Conservation (phyloP, 192 early-diverging fungal genomes). For the Gonapodya prolifera region DNA sequence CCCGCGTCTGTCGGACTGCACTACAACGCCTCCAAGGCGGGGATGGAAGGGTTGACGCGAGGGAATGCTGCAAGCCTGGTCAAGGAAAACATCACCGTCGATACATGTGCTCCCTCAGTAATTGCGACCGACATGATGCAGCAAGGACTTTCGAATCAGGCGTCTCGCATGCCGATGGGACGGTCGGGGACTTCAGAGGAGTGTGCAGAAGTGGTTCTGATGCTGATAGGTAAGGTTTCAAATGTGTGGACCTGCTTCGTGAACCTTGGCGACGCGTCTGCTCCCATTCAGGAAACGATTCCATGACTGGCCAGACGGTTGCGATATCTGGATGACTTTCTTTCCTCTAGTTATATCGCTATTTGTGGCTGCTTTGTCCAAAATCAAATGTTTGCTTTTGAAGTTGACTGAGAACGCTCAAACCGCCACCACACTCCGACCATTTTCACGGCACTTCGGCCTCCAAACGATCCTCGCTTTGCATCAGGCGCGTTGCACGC, state of each 20-base stretch:
- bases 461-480: not conserved
- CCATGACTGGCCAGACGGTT: too few species aligned
- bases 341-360: too few species aligned
- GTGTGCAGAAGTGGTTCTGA: not conserved
- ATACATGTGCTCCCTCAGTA: not conserved
- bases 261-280: too few species aligned
- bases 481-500: not conserved
- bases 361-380: too few species aligned
- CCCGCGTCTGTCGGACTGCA: not conserved
- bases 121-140: not conserved
- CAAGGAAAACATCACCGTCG: not conserved
- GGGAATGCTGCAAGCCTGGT: not conserved
- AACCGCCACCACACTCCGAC: not conserved
- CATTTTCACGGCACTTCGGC: not conserved
- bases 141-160: not conserved
- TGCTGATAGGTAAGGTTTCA: too few species aligned
- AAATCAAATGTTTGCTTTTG: too few species aligned
- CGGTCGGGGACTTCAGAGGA: not conserved
- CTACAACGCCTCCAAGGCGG: not conserved
- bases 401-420: too few species aligned
- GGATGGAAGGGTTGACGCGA: not conserved
- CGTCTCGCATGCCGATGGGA: not conserved
- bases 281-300: too few species aligned
- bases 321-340: too few species aligned
- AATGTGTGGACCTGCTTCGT: too few species aligned